Evolutionary conservation across 1,284 basidiomycete genomes (phyloP).

Genomic region (Pisolithus thermaeus): DNA sequence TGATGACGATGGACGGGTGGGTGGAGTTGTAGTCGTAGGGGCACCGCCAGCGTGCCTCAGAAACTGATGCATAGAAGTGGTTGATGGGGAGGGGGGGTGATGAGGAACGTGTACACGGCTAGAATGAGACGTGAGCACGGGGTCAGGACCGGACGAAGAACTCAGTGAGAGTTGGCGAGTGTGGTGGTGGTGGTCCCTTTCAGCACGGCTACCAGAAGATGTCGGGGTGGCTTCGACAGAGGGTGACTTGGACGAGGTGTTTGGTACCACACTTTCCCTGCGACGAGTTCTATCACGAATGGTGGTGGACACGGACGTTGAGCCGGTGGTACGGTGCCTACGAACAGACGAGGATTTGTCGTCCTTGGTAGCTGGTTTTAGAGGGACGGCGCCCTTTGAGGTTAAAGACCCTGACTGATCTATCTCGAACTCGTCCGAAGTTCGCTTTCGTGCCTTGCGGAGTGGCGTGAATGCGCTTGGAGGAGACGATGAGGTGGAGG

Average conservation of each 20-base stretch:
- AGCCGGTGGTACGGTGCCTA: conserved; percentile 69
- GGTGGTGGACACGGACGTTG: conserved; percentile 37
- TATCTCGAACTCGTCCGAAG: conserved; percentile 77
- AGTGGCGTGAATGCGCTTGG: conserved; percentile 57
- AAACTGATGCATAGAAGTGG: conserved; percentile 80
- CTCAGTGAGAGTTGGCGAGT: conserved; percentile 59
- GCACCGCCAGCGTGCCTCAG: conserved; percentile 51
- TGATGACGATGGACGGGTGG: conserved; percentile 36
- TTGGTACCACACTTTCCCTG: conserved; percentile 53
- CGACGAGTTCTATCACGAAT: conserved; percentile 47
- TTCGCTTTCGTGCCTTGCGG: conserved; percentile 65
- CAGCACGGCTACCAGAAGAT: conserved; percentile 19
- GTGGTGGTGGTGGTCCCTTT: conserved; percentile 40
- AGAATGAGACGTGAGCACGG: conserved; percentile 33
- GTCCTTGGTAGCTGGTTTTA: conserved; percentile 29
- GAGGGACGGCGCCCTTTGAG: conserved; percentile 39
- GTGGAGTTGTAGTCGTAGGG: conserved; percentile 41
- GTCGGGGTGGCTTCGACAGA: conserved; percentile 24
- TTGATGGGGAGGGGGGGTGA: conserved; percentile 84
- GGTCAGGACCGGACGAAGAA: conserved; percentile 57
- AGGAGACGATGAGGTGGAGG: conserved; percentile 38
- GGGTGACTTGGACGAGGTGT: conserved; percentile 30
- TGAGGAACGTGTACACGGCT: conserved; percentile 68
- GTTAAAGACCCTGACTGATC: conserved; percentile 60
- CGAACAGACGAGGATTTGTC: conserved; percentile 51